Evolutionary conservation across 148 eudicot genomes (phyloP).

Genomic region (Chenopodium album): DNA sequence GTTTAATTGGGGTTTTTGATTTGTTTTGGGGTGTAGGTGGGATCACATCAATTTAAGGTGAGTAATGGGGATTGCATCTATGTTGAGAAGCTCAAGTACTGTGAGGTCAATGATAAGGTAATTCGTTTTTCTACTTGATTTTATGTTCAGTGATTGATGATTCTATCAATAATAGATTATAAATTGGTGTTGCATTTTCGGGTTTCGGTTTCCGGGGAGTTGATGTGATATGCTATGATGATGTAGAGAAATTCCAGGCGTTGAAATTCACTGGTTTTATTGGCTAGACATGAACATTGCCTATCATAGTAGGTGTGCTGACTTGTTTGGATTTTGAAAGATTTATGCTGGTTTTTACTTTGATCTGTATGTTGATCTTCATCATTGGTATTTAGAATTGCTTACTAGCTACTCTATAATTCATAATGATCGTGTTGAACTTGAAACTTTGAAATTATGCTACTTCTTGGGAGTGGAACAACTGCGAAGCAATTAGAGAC

Average conservation of each 20-base stretch:
- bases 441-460: neutral
- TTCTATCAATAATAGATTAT: neutral
- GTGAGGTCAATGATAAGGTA: conserved; percentile 94
- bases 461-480: neutral
- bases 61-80: conserved; percentile 89
- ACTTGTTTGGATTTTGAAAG: neutral
- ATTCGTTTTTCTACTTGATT: neutral
- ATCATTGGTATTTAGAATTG: neutral
- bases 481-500: neutral
- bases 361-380: neutral
- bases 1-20: conserved; percentile 15
- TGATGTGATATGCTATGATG: neutral
- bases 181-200: neutral
- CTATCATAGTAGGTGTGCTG: neutral
- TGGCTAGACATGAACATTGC: neutral
- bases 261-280: neutral
- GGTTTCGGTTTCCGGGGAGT: neutral
- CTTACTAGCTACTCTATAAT: too few relatives aligned
- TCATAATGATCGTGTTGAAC: neutral
- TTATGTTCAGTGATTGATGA: neutral
- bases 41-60: conserved; percentile 97
- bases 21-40: conserved; percentile 52
- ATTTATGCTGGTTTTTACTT: neutral
- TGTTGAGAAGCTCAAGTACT: conserved; percentile 78
- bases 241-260: neutral